Evolutionary conservation across 2,329 filamentous ascomycete genomes (phyloP), one percentile per base, ranked within the genome.

Genomic region (Anthostomella pinea): DNA sequence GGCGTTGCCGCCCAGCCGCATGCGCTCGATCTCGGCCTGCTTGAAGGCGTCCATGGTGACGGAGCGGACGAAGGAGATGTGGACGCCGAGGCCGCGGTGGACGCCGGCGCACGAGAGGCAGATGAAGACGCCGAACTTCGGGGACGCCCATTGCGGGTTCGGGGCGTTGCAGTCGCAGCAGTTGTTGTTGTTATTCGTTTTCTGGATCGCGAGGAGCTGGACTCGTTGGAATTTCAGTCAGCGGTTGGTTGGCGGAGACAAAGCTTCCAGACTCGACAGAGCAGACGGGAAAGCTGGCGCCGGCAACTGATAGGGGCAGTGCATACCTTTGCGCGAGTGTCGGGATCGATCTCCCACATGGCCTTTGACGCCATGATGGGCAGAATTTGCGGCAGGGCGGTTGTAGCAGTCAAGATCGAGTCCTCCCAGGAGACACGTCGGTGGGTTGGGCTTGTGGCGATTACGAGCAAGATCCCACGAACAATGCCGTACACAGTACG

Each of bases 21-120:
- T 97, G 51, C 90, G 85, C 65, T 87, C 83, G 56, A 97, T 91
- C 67, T 98, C 93, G 55, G 78, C 77, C 48, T 81, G 79, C 65
- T 98, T 98, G 73, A 98, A 97, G 39, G 89, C 89, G 69, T 98
- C 93, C 93, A 98, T 98, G 45, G 88, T 95, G 58, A 97, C 93
- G 57, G 86, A 93, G 42, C 93, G 85, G 48, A 98, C 90, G 68
- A 98, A 98, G 61, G 89, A 95, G 64, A 98, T 95, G 72, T 98
- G 93, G 22, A 98, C 93, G 44, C 93, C 93, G 19, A 98, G 80
- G 3, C 89, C 89, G 46, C 93, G 85, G 68, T 98, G 93, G 35
- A 93, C 87, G 53, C 93, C 93, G 21, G 90, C 91, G 71, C 93
- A 98, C 47, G 85, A 87, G 34, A 98, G 81, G 67, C 93, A 98